Evolutionary conservation across 164 flowering plant genomes (phyloP).

Genomic region (Stephania cephalantha): DNA sequence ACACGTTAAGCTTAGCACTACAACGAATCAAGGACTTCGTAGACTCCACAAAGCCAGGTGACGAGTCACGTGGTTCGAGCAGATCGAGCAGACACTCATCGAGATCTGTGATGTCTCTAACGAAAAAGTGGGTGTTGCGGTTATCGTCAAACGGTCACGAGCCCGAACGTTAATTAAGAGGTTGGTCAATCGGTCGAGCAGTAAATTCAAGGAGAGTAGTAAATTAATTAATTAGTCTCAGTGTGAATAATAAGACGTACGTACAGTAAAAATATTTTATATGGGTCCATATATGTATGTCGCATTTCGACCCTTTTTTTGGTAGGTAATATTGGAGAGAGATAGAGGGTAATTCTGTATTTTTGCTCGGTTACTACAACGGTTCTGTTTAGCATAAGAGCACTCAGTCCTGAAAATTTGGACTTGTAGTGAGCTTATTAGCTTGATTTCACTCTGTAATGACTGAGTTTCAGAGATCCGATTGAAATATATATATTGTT

Average conservation of each 20-base stretch:
- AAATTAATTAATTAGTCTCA: too few species aligned
- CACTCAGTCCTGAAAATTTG: constrained; percentile 4
- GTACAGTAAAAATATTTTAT: too few species aligned
- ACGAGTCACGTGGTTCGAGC: not conserved
- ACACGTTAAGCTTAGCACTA: constrained; percentile 52
- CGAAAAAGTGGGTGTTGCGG: constrained; percentile 57
- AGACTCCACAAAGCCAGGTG: constrained; percentile 10
- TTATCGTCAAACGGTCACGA: constrained; percentile 21
- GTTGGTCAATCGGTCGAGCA: not conserved
- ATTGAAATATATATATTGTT: not conserved
- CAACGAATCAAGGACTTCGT: constrained; percentile 42
- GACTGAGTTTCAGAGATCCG: not conserved
- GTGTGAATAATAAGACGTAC: not conserved
- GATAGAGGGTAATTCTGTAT: not conserved
- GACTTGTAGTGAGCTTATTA: constrained; percentile 9
- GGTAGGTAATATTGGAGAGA: not conserved
- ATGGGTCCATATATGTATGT: too few species aligned
- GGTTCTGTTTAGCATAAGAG: not conserved
- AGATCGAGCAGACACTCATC: constrained; percentile 1
- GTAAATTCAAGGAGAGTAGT: too few species aligned
- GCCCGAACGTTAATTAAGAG: constrained; percentile 2
- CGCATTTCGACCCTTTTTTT: not conserved
- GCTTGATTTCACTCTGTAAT: constrained; percentile 1
- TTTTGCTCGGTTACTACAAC: not conserved
- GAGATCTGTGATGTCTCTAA: constrained; percentile 22